Evolutionary conservation across 805 yeast species (phyloP).

Genomic region (Jamesozyma lodderae): DNA sequence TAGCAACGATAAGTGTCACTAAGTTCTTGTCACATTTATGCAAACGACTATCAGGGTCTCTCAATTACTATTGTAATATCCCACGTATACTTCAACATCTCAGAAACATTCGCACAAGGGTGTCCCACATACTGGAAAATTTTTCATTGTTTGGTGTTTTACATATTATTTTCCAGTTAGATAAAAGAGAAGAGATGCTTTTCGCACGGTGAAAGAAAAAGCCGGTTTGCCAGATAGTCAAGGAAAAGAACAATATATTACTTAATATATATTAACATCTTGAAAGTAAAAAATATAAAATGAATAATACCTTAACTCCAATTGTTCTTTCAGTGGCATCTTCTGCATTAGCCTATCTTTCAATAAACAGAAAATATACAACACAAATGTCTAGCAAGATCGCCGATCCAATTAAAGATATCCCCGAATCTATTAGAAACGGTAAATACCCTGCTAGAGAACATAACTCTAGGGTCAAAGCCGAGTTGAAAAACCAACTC

Average conservation of each 20-base stretch:
- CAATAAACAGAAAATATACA: not conserved
- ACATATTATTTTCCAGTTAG: too few species aligned
- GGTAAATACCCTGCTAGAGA: slow-evolving; percentile 73
- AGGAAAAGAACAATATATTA: too few species aligned
- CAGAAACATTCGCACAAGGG: slow-evolving; percentile 2
- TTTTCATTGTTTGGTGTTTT: too few species aligned
- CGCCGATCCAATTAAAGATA: slow-evolving; percentile 13
- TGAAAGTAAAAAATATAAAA: not conserved
- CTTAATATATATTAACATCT: too few species aligned
- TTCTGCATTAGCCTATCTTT: slow-evolving; percentile 2
- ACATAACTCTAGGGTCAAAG: slow-evolving; percentile 53
- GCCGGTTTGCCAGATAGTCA: too few species aligned
- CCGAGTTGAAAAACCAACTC: slow-evolving; percentile 28
- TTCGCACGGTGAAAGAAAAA: too few species aligned
- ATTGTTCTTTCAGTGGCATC: not conserved
- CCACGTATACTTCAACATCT: not conserved
- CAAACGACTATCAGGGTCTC: too few species aligned
- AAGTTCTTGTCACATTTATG: too few species aligned
- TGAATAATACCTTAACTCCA: not conserved
- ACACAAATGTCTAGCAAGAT: slow-evolving; percentile 4
- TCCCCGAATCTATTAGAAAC: slow-evolving; percentile 17
- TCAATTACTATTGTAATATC: not conserved
- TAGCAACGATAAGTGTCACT: too few species aligned
- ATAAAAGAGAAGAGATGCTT: too few species aligned
- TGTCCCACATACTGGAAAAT: not conserved